Base-by-base conservation (phyloP, 78 protist genomes). In the Salpingoeca rosetta region DNA sequence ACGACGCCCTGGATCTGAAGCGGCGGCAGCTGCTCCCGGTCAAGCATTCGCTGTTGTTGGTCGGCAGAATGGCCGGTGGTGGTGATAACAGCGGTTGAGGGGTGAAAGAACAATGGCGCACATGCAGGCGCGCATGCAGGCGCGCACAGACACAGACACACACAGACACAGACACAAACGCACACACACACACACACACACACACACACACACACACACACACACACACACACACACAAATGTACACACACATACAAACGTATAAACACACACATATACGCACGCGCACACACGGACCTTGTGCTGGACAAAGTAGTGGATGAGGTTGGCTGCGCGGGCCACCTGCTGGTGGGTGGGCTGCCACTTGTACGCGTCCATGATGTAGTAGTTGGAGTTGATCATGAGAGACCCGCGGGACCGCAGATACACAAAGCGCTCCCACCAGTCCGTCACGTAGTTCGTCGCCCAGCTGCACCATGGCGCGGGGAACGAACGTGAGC, bases 321-420 rank as follows among this genome's bases (percentile, higher is more conserved):
- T 1, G 28, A 85, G 39, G 22, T 2, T 0, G 0, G 90, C 93
- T 10, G 93, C 89, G 36, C 93, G 89, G 17, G 90, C 79, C 17
- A 41, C 81, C 65, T 81, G 93, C 24, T 12, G 25, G 28, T 0
- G 0, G 41, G 90, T 86, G 31, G 89, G 91, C 12, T 0, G 0
- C 56, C 38, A 31, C 3, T 25, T 27, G 39, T 11, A 0, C 1
- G 11, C 0, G 77, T 81, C 92, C 38, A 73, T 38, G 78, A 84
- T 82, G 74, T 92, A 92, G 91, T 84, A 92, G 88, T 92, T 92
- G 84, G 80, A 40, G 91, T 92, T 92, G 87, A 92, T 82, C 89
- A 89, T 74, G 86, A 92, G 78, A 35, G 90, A 40, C 40, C 25
- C 0, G 51, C 92, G 87, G 2, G 88, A 88, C 39, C 81, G 42